Evolutionary conservation across 2,329 filamentous ascomycete species (phyloP).

Genomic region (Botrytis elliptica): DNA sequence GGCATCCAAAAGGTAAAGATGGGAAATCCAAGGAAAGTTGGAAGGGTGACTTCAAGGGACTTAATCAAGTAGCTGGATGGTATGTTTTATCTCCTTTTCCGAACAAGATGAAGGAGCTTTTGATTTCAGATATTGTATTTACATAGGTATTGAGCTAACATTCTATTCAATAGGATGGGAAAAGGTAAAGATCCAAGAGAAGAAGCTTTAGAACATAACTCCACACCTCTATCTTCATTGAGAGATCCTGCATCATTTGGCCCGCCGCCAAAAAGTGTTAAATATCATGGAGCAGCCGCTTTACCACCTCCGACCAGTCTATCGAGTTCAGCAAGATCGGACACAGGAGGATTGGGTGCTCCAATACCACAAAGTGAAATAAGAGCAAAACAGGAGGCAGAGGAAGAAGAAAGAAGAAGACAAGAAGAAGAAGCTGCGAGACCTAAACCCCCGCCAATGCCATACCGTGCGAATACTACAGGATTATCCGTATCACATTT

Average conservation of each 20-base stretch:
- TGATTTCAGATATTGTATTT: neutral
- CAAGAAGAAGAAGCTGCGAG: constrained; percentile 35
- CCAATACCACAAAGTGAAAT: constrained; percentile 44
- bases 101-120: neutral
- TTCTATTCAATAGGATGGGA: constrained; percentile 32
- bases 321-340: constrained; percentile 34
- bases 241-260: constrained; percentile 65
- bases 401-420: constrained; percentile 33
- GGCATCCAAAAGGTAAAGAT: constrained; percentile 53
- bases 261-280: constrained; percentile 60
- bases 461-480: constrained; percentile 60
- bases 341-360: constrained; percentile 45
- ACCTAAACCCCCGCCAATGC: constrained; percentile 50
- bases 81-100: constrained; percentile 14
- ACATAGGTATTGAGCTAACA: neutral
- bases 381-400: constrained; percentile 37
- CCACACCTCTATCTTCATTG: constrained; percentile 56
- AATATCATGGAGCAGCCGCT: constrained; percentile 37
- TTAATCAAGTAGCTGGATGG: constrained; percentile 40
- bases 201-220: constrained; percentile 31
- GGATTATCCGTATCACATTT: constrained; percentile 58
- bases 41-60: constrained; percentile 45
- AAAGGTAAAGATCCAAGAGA: constrained; percentile 36
- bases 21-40: constrained; percentile 52
- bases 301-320: constrained; percentile 24